Conservation (phyloP, 257 asterid species). For the Scutellaria barbata region DNA sequence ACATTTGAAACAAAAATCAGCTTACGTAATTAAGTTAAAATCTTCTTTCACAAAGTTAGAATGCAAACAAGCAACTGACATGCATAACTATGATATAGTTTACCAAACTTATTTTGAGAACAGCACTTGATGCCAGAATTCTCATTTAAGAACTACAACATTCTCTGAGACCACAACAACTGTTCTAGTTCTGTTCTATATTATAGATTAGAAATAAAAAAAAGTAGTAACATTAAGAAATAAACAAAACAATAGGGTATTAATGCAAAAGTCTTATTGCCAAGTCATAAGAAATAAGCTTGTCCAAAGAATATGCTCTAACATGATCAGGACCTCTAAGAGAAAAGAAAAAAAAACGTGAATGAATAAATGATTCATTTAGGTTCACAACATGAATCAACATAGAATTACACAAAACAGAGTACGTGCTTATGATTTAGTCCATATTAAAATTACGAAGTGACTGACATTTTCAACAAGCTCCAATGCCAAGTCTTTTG, state of each 20-base stretch:
- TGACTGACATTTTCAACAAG: constrained; percentile 82
- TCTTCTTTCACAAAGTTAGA: constrained; percentile 1
- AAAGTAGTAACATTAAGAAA: background rate
- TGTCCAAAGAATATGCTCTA: constrained; percentile 6
- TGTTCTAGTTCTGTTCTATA: background rate
- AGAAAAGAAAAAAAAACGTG: background rate
- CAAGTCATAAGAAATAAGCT: constrained; percentile 12
- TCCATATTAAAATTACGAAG: background rate
- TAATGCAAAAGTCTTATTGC: background rate
- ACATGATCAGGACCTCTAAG: constrained; percentile 3
- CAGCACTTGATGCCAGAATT: background rate
- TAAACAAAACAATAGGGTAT: background rate
- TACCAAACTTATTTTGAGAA: background rate
- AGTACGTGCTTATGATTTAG: background rate
- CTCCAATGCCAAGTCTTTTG: constrained; percentile 88
- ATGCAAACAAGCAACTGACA: background rate
- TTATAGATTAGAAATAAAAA: background rate
- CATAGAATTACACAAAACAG: background rate
- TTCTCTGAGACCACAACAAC: background rate
- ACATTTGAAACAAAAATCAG: constrained; percentile 15
- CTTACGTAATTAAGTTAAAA: background rate
- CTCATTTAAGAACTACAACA: background rate
- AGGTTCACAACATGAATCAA: background rate
- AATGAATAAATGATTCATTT: background rate
- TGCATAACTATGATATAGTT: background rate